A percentile compares a stretch with the other conserved stretches of the same genome.
Evolutionary conservation across 2,329 filamentous ascomycete species (phyloP).

Genomic region (Aureobasidium subglaciale): DNA sequence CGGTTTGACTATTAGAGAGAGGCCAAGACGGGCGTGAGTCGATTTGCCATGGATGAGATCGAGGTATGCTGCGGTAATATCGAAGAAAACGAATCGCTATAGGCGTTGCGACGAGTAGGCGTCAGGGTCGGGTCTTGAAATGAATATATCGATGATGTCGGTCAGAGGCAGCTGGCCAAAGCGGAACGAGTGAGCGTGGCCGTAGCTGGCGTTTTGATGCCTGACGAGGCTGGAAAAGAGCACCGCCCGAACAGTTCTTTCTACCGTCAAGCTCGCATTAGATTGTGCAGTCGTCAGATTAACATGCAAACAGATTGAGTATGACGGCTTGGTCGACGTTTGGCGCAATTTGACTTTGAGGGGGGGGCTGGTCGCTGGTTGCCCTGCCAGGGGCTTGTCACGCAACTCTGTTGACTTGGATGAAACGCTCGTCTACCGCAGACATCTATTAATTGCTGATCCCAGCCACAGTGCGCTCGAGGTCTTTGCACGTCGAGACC

Average conservation of each 20-base stretch:
- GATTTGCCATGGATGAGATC: not conserved
- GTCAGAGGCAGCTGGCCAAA: no score
- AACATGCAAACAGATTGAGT: no score
- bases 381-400: not conserved
- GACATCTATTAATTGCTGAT: no score
- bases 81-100: constrained; percentile 1
- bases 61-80: constrained; percentile 8
- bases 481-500: not conserved
- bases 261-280: no score
- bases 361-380: no score
- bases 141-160: not conserved
- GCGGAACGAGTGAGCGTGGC: no score
- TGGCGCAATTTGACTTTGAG: not conserved
- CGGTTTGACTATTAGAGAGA: no score
- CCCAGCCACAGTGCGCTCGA: not conserved
- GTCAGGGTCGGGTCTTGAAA: not conserved
- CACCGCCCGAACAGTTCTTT: no score
- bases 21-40: not conserved
- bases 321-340: no score
- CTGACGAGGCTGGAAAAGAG: not conserved
- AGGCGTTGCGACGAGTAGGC: not conserved
- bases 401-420: not conserved
- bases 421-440: no score
- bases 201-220: not conserved
- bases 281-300: no score